Evolutionary conservation across 805 yeast species (phyloP), one percentile per base, ranked within the genome.

Genomic region (Spathaspora passalidarum): DNA sequence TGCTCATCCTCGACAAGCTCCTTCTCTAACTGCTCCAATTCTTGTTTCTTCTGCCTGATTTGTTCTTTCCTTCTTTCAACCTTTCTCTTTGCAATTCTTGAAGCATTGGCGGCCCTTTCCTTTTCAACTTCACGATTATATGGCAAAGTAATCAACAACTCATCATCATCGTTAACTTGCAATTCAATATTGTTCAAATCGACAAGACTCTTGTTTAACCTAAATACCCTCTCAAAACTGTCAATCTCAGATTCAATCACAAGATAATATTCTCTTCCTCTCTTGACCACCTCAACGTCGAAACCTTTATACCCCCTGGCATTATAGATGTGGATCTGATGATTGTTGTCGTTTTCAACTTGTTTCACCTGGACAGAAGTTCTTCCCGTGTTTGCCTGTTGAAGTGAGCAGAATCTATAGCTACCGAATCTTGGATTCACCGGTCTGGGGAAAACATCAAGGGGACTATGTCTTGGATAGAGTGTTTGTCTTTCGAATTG

Each of bases 281-380:
- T 17, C n/a, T 25, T 39, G 16, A 39, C 21, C 17, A 39, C 20
- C 14, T 39, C 42, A 17, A 39, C 35, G 11, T 29, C 34, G 20
- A 42, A 42, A 9, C 43, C 43, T 11, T 20, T 13, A 34, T 42
- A 42, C 13, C 44, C 44, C 10, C 42, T 17, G 6, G 25, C 22
- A 36, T 10, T 42, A 36, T 22, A 32, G n/a, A 42, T 34, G 17
- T 6, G 11, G 9, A 42, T 32, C 16, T 32, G 43, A 17, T 32
- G 44, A 16, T 14, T 11, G 17, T 10, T 19, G 2, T 23, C 42
- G 13, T 8, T 21, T 13, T 39, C 35, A 9, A 18, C 22, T 9
- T 39, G 35, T 39, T 19, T 23, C 13, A 29, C 26, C 13, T 39
- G 42, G 16, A 36, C 38, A 7, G 38, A 13, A 17, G 38, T 4